Evolutionary conservation across 78 protist genomes (phyloP).

Genomic region (Dictyostelium firmibasis): DNA sequence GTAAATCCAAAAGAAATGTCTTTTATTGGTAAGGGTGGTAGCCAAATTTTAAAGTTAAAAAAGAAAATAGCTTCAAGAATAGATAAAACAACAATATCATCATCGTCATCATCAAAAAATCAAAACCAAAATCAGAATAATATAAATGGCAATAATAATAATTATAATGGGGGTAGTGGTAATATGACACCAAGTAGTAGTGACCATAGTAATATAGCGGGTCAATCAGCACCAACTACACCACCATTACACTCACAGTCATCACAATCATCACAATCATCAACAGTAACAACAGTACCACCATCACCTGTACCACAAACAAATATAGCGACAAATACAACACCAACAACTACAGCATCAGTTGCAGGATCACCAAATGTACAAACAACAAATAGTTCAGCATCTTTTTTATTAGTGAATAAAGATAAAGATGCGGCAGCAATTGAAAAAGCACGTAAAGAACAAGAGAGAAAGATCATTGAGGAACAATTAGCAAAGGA

Average conservation of each 20-base stretch:
- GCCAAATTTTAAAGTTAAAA: slow-evolving; percentile 44
- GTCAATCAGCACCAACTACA: neutral
- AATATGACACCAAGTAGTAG: neutral
- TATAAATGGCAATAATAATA: neutral
- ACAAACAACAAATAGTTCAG: neutral
- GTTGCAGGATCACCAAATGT: neutral
- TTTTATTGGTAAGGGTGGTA: slow-evolving; percentile 63
- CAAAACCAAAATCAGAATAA: neutral
- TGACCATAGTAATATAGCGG: neutral
- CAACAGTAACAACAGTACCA: neutral
- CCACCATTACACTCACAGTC: neutral
- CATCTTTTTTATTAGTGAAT: neutral
- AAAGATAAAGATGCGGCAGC: neutral
- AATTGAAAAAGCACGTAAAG: neutral
- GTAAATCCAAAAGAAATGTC: slow-evolving; percentile 57
- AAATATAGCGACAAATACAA: neutral
- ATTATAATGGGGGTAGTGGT: neutral
- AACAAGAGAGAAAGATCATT: slow-evolving; percentile 3
- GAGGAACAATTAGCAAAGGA: slow-evolving; percentile 70
- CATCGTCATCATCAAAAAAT: neutral
- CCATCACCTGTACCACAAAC: neutral
- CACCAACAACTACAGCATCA: neutral
- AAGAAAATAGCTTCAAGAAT: slow-evolving; percentile 49
- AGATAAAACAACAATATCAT: neutral
- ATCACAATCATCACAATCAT: neutral